Evolutionary conservation across 352 stramenopile species (phyloP).

Genomic region (Globisporangium sylvaticum): DNA sequence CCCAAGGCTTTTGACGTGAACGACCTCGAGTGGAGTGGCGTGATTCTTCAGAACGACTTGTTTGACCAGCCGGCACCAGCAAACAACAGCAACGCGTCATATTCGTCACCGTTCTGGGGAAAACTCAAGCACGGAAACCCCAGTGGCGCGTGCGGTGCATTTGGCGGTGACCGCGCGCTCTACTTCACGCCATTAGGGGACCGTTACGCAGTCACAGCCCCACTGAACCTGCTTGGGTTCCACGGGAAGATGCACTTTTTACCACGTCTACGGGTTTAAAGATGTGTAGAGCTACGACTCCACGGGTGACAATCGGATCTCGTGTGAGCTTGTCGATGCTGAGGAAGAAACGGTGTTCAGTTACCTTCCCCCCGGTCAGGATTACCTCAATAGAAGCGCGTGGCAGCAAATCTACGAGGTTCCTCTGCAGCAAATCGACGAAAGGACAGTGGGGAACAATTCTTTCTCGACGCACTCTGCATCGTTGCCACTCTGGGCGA

Average conservation of each 20-base stretch:
- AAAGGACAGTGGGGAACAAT: not conserved
- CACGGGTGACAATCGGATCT: constrained; percentile 48
- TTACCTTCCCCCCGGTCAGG: constrained; percentile 29
- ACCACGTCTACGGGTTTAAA: constrained; percentile 54
- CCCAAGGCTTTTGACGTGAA: constrained; percentile 33
- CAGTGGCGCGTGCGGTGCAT: constrained; percentile 44
- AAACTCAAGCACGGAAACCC: constrained; percentile 51
- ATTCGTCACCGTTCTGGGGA: constrained; percentile 42
- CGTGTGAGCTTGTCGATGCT: constrained; percentile 47
- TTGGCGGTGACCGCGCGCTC: constrained; percentile 37
- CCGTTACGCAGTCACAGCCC: constrained; percentile 39
- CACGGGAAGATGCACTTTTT: constrained; percentile 62
- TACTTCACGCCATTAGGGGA: constrained; percentile 66
- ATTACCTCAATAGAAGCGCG: constrained; percentile 34
- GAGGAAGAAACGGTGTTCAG: constrained; percentile 53
- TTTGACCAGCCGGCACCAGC: constrained; percentile 31
- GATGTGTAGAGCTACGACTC: constrained; percentile 40
- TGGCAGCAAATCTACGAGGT: constrained; percentile 43
- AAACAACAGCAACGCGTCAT: not conserved
- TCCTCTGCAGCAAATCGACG: constrained; percentile 11
- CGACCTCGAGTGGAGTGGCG: constrained; percentile 37
- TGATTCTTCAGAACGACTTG: constrained; percentile 53
- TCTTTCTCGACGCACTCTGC: constrained; percentile 26
- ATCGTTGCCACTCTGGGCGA: constrained; percentile 32
- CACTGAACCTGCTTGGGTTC: constrained; percentile 46